Evolutionary conservation across 1,139 yeast genomes (phyloP).

Genomic region (Yamadazyma aaseri): DNA sequence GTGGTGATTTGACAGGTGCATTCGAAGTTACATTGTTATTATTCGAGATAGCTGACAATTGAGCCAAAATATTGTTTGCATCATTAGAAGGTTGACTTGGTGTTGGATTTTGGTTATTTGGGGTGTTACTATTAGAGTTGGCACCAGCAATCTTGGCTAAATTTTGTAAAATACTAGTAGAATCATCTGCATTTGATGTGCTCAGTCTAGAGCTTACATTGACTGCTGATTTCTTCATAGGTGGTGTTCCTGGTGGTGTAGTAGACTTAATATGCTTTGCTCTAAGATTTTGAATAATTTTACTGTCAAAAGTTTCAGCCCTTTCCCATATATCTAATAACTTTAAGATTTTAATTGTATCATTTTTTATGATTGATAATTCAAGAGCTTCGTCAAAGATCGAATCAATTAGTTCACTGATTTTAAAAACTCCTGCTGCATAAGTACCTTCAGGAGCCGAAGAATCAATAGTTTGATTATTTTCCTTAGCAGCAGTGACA

Average conservation of each 20-base stretch:
- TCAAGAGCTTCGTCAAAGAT: constrained; percentile 60
- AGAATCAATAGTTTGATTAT: constrained; percentile 43
- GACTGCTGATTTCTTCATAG: constrained; percentile 25
- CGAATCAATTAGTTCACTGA: constrained; percentile 57
- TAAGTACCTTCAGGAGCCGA: constrained; percentile 67
- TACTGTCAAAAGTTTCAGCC: constrained; percentile 70
- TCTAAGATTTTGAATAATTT: constrained; percentile 54
- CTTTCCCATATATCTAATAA: constrained; percentile 92
- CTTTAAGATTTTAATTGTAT: constrained; percentile 72
- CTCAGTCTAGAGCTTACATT: constrained; percentile 1
- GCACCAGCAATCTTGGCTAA: constrained; percentile 53
- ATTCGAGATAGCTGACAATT: constrained; percentile 44
- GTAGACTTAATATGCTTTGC: constrained; percentile 57
- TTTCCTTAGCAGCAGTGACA: constrained; percentile 68
- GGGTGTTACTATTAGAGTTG: constrained; percentile 28
- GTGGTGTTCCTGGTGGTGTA: constrained; percentile 59
- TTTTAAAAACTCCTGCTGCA: constrained; percentile 68
- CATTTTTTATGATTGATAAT: constrained; percentile 49
- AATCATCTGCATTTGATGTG: constrained; percentile 32
- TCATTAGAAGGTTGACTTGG: constrained; percentile 18
- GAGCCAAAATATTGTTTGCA: constrained; percentile 44
- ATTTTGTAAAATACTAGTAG: constrained; percentile 64
- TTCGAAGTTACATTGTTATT: constrained; percentile 16
- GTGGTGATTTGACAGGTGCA: constrained; percentile 12
- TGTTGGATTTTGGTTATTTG: constrained; percentile 15